phyloP scores from a whole-genome alignment of 2,329 filamentous ascomycete genomes.

The Monilinia polystroma region DNA sequence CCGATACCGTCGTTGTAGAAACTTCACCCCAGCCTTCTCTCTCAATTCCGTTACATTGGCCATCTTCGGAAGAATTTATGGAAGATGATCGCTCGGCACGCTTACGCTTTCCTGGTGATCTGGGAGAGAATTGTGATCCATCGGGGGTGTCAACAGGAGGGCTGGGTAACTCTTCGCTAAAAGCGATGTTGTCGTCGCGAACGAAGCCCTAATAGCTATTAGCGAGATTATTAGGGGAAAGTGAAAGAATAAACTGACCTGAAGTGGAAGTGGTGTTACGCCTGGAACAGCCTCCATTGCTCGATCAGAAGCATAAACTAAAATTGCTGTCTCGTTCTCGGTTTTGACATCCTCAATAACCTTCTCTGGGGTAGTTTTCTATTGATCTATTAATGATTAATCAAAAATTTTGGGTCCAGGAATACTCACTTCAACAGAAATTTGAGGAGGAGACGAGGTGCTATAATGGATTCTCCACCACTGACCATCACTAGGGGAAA shows the following conservation, averaged over 20 bases:
- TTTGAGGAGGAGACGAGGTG: slow-evolving; percentile 44
- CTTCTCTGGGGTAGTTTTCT: slow-evolving; percentile 51
- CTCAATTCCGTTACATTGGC: slow-evolving; percentile 4
- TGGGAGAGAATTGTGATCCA: slow-evolving; percentile 16
- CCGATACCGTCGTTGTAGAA: not conserved
- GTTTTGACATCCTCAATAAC: slow-evolving; percentile 49
- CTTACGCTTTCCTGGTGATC: slow-evolving; percentile 35
- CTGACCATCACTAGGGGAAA: slow-evolving; percentile 44
- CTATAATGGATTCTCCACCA: slow-evolving; percentile 56
- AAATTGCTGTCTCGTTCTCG: slow-evolving; percentile 49
- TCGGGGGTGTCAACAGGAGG: slow-evolving; percentile 23
- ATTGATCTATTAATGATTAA: slow-evolving; percentile 17
- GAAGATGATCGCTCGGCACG: slow-evolving; percentile 30
- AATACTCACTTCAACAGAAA: slow-evolving; percentile 50
- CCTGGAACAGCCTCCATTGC: slow-evolving; percentile 42
- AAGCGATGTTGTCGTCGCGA: slow-evolving; percentile 52
- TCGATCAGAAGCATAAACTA: slow-evolving; percentile 55
- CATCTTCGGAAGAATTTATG: slow-evolving; percentile 19
- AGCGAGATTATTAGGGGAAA: slow-evolving; percentile 15
- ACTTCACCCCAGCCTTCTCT: not conserved
- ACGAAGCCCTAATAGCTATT: slow-evolving; percentile 47
- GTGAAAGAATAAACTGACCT: slow-evolving; percentile 36
- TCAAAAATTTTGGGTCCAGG: not conserved
- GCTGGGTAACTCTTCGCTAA: slow-evolving; percentile 49
- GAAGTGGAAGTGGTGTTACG: slow-evolving; percentile 43